Conservation (phyloP, 2,329 filamentous ascomycete species). For the Coniochaeta prunicola region DNA sequence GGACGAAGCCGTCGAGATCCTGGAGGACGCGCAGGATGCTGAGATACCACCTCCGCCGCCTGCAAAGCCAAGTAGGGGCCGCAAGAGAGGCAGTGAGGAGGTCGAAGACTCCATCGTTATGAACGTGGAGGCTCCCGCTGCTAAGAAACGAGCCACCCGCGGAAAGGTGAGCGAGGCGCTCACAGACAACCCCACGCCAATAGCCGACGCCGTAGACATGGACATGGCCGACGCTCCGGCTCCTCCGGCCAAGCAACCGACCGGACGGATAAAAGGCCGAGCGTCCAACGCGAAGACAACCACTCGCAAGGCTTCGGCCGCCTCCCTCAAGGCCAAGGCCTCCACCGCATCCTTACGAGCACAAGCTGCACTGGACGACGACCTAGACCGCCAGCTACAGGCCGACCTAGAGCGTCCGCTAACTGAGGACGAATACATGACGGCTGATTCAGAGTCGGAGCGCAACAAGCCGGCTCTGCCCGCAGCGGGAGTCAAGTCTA, state of each 20-base stretch:
- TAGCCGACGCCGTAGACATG: conserved; percentile 28
- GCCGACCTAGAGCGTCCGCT: conserved; percentile 54
- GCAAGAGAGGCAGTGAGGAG: conserved; percentile 57
- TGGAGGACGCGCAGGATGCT: conserved; percentile 27
- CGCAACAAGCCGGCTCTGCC: conserved; percentile 22
- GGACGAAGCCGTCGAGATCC: conserved; percentile 42
- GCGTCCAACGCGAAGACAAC: conserved; percentile 31
- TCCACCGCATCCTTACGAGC: conserved; percentile 28
- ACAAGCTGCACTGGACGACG: conserved; percentile 47
- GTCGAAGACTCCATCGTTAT: conserved; percentile 40
- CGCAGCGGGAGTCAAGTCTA: conserved; percentile 22
- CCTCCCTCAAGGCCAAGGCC: conserved; percentile 37
- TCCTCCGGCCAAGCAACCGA: conserved; percentile 20
- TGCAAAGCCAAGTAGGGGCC: conserved; percentile 40
- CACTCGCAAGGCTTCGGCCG: conserved; percentile 39
- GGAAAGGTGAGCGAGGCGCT: conserved; percentile 38
- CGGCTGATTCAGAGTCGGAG: conserved; percentile 38
- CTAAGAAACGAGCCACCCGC: conserved; percentile 52
- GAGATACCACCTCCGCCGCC: conserved; percentile 24
- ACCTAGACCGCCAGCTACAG: conserved; percentile 59
- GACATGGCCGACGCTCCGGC: conserved; percentile 28
- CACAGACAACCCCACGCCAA: conserved; percentile 26
- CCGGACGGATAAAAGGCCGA: conserved; percentile 35
- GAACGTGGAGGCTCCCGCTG: conserved; percentile 38
- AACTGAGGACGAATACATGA: conserved; percentile 44